Percentiles rank a stretch among this genome's conserved stretches.
phyloP scores from a whole-genome alignment of 352 stramenopile species.

The Pythium angustatum region DNA sequence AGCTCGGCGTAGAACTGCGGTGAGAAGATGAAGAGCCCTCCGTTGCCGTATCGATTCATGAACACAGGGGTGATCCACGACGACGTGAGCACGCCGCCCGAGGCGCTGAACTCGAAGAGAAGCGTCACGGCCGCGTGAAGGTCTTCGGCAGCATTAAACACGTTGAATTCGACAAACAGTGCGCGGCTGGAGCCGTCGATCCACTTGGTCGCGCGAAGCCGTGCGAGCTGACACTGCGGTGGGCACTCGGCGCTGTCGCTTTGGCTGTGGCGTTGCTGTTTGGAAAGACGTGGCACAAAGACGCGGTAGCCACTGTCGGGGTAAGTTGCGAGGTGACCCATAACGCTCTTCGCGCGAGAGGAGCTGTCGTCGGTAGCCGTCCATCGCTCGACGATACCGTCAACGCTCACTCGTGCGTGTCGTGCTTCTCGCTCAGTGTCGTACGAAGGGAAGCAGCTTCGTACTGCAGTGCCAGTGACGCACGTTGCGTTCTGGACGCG shows the following conservation, averaged over 20 bases:
- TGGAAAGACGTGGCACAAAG: slow-evolving; percentile 24
- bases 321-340: slow-evolving; percentile 42
- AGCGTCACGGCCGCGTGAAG: slow-evolving; percentile 51
- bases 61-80: slow-evolving; percentile 40
- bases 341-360: slow-evolving; percentile 23
- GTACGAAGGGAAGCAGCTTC: slow-evolving; percentile 45
- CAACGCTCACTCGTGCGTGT: slow-evolving; percentile 6
- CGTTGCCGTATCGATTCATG: slow-evolving; percentile 52
- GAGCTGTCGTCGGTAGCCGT: slow-evolving; percentile 25
- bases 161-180: slow-evolving; percentile 62
- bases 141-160: slow-evolving; percentile 59
- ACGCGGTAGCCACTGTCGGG: slow-evolving; percentile 30
- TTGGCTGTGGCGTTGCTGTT: not conserved
- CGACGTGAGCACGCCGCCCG: slow-evolving; percentile 38
- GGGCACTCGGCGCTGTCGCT: slow-evolving; percentile 31
- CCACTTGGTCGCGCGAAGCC: slow-evolving; percentile 44
- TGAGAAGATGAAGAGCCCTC: slow-evolving; percentile 47
- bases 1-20: slow-evolving; percentile 54
- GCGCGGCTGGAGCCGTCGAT: slow-evolving; percentile 49
- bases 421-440: slow-evolving; percentile 28
- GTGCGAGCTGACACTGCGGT: slow-evolving; percentile 39
- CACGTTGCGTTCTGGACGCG: slow-evolving; percentile 40
- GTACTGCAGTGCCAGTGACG: not conserved
- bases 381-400: slow-evolving; percentile 36
- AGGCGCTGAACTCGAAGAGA: slow-evolving; percentile 56